Conservation (phyloP, 345 rosid genomes). For the Balakata baccata region DNA sequence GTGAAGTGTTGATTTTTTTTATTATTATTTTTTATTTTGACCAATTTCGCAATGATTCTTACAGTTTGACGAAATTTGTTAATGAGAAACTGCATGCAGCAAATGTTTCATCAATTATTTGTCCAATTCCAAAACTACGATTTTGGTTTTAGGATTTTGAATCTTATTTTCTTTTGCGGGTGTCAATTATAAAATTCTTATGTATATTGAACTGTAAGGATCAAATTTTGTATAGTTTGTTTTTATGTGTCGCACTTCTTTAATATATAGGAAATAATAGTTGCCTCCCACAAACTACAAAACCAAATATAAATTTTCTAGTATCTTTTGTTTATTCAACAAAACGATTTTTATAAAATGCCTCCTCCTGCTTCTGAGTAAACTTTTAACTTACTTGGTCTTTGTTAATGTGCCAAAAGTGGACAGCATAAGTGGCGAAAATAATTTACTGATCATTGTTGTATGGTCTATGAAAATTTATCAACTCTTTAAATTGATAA, state of each 20-base stretch:
- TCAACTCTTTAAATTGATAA: constrained; percentile 3
- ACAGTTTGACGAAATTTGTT: neutral
- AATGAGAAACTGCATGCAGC: neutral
- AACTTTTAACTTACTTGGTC: neutral
- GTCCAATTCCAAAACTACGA: neutral
- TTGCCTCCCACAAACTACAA: neutral
- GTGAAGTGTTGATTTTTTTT: no score
- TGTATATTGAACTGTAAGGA: neutral
- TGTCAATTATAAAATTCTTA: neutral
- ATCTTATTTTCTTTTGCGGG: neutral
- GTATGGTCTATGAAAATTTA: neutral
- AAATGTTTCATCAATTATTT: neutral
- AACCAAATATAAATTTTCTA: neutral
- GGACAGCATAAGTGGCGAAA: neutral
- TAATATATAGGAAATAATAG: neutral
- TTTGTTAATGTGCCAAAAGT: neutral
- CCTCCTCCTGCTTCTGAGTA: neutral
- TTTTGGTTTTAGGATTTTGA: neutral
- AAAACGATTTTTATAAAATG: neutral
- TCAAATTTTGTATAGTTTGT: no score
- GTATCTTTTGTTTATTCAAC: neutral
- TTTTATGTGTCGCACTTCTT: no score
- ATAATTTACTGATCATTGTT: no score
- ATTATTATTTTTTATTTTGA: neutral
- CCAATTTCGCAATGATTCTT: neutral